phyloP scores from a whole-genome alignment of 345 rosid species.

The Aquilaria yunnanensis region DNA sequence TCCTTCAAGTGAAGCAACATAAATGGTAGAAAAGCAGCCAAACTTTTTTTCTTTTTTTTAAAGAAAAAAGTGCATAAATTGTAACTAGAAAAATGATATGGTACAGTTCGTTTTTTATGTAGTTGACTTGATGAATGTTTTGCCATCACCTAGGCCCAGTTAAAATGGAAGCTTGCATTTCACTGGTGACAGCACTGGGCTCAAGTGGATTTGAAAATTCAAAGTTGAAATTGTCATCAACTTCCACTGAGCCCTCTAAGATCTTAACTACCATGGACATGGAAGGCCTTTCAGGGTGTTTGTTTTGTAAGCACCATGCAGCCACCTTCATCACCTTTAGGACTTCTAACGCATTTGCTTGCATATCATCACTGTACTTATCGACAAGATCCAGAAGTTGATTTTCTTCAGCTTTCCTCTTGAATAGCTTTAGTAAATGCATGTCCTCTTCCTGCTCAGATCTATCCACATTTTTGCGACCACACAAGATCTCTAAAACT shows the following conservation, averaged over 20 bases:
- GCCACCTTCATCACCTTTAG: conserved; percentile 20
- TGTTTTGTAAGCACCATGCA: conserved; percentile 26
- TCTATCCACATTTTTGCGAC: conserved; percentile 16
- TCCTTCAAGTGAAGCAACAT: no score
- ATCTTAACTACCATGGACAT: conserved; percentile 13
- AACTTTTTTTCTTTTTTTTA: no score
- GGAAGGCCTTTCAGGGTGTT: conserved; percentile 17
- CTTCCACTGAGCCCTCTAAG: not conserved
- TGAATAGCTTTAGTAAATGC: conserved; percentile 17
- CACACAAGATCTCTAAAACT: conserved; percentile 23
- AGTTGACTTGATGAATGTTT: no score
- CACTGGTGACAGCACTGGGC: not conserved
- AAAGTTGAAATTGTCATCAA: not conserved
- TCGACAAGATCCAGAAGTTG: conserved; percentile 17
- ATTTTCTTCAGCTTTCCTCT: conserved; percentile 11
- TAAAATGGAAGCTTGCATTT: not conserved
- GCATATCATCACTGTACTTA: conserved; percentile 15
- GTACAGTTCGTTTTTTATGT: no score
- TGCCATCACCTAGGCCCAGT: conserved; percentile 3
- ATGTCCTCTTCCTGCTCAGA: conserved; percentile 13
- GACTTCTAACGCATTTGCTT: conserved; percentile 9
- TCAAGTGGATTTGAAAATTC: not conserved
- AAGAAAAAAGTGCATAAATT: no score
- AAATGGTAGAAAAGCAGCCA: no score
- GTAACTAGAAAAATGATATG: no score